Evolutionary conservation across 2,329 filamentous ascomycete genomes (phyloP).

Genomic region (Chalara sp.): DNA sequence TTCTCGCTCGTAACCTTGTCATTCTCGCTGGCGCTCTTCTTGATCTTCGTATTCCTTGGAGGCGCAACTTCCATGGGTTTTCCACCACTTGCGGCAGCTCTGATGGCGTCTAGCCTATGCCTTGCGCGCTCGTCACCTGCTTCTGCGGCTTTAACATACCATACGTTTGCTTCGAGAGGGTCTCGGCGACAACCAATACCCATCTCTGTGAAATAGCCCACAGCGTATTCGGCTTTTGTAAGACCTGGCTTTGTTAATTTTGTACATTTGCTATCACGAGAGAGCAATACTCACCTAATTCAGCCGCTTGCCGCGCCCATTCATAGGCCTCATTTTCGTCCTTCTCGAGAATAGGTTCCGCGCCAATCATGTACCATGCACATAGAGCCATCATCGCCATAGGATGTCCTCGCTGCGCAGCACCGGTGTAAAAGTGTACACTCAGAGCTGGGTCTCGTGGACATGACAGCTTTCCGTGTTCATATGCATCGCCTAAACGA

Average conservation of each 20-base stretch:
- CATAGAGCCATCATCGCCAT: conserved; percentile 97
- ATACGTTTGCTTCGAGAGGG: conserved; percentile 93
- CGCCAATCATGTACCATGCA: conserved; percentile 97
- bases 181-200: conserved; percentile 93
- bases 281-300: conserved; percentile 58
- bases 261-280: background rate
- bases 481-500: conserved; percentile 92
- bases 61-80: conserved; percentile 25
- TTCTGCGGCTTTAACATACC: conserved; percentile 95
- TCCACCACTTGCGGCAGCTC: conserved; percentile 60
- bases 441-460: conserved; percentile 87
- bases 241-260: conserved; percentile 21
- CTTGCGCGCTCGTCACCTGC: conserved; percentile 85
- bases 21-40: conserved; percentile 17
- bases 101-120: conserved; percentile 79
- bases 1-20: conserved; percentile 14
- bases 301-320: conserved; percentile 84
- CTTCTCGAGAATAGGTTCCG: conserved; percentile 84
- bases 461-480: conserved; percentile 82
- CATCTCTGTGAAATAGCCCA: conserved; percentile 98
- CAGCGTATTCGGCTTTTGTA: conserved; percentile 76
- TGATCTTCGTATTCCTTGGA: conserved; percentile 20
- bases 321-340: conserved; percentile 95
- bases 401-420: conserved; percentile 76
- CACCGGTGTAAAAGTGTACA: conserved; percentile 94